Conservation (phyloP, 148 eudicot species). For the Euryodendron excelsum region DNA sequence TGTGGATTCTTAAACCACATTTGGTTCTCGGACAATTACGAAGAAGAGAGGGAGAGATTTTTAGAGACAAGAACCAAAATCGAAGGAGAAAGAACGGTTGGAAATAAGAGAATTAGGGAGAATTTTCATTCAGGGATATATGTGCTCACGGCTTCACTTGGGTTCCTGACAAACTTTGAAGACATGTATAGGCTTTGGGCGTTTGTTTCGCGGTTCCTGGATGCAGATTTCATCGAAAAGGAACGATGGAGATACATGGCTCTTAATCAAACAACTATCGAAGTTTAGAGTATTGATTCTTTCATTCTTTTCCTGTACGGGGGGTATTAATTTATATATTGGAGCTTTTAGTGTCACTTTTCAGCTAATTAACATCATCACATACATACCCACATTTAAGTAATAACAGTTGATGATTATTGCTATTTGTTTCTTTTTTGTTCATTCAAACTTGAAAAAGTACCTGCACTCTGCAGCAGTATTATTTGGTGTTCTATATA, state of each 20-base stretch:
- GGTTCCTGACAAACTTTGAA: constrained; percentile 70
- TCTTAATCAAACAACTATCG: constrained; percentile 65
- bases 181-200: constrained; percentile 75
- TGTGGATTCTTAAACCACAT: constrained; percentile 47
- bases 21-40: constrained; percentile 50
- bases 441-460: no score
- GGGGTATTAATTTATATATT: no score
- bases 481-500: no score
- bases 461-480: no score
- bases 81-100: not conserved
- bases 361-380: no score
- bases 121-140: constrained; percentile 24
- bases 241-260: constrained; percentile 78
- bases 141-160: constrained; percentile 49
- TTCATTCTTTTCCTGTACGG: no score
- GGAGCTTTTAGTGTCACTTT: no score
- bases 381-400: no score
- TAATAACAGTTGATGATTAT: no score
- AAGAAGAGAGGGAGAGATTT: constrained; percentile 29
- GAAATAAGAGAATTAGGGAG: constrained; percentile 17
- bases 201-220: constrained; percentile 68
- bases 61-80: constrained; percentile 24
- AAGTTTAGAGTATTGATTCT: constrained; percentile 27
- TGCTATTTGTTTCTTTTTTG: no score
- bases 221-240: constrained; percentile 89